Base-by-base conservation (phyloP, 805 yeast genomes). In the Lachancea kluyveri region DNA sequence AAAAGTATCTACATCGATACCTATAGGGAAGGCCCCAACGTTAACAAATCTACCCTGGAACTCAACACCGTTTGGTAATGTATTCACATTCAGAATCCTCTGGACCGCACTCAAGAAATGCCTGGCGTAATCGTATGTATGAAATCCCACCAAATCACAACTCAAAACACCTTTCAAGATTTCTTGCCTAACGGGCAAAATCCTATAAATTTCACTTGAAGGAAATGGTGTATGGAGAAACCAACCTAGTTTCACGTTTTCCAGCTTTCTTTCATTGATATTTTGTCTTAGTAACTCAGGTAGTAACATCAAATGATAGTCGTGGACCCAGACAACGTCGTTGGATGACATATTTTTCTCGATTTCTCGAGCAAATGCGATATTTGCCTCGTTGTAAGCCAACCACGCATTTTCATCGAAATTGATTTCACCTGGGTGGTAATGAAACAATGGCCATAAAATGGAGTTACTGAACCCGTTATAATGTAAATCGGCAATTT, bases 161-260 rank as follows among this genome's bases (percentile, higher is more conserved):
- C 92, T 80, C 52, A 92, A 65, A 2, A 92, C 95, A 35, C 99
- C 99, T 40, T 73, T 74, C 46, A 92, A 64, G 31, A 92, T 86
- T 57, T 94, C 97, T 46, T 79, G 77, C 60, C 99, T 72, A 10
- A 94, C 98, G 0, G 99, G 98, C 47, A 92, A 66, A 35, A 94
- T 88, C 54, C 99, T 70, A 64, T 92, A 92, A 40, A 92, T 90
- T 55, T 92, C 99, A 35, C 94, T 79, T 8, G 95, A 83, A 9
- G 99, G 99, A 73, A 92, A 92, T 1, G 99, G 98, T 0, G 97
- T 94, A 55, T 92, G 99, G 42, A 92, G 65, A 61, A 92, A 92
- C 64, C 87, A 94, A 1, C 98, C 99, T 22, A 92, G 65, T 44
- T 81, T 74, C 26, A 88, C 77, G 47, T 79, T 74, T 28, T 63